These are phyloP conservation scores for Fonsecaea monophora DNA, from an alignment of 2,329 filamentous ascomycete species.

Conservation along the genomic window DNA sequence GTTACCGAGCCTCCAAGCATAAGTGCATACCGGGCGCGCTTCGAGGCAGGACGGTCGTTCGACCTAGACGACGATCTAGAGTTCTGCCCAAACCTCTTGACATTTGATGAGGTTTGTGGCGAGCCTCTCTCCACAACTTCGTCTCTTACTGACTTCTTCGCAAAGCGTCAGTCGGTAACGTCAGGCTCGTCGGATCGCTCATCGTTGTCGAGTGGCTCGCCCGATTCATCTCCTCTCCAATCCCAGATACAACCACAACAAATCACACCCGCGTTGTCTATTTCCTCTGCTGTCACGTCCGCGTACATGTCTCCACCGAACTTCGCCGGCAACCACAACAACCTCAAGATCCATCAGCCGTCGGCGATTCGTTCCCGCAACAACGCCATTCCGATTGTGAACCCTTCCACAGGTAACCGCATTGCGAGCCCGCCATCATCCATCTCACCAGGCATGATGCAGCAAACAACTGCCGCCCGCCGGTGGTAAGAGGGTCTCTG, in stretches of 20 bases:
- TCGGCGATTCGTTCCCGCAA: conserved; percentile 75
- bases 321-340: conserved; percentile 68
- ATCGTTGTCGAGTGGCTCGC: conserved; percentile 91
- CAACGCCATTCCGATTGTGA: conserved; percentile 97
- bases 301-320: conserved; percentile 64
- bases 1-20: conserved; percentile 74
- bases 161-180: conserved; percentile 86
- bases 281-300: conserved; percentile 67
- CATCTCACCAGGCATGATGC: conserved; percentile 69
- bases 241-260: conserved; percentile 76
- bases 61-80: conserved; percentile 95
- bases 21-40: conserved; percentile 80
- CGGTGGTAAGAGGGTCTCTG: conserved; percentile 44
- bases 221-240: conserved; percentile 88
- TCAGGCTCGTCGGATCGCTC: conserved; percentile 89
- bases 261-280: conserved; percentile 73
- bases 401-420: conserved; percentile 86
- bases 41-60: conserved; percentile 90
- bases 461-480: conserved; percentile 54
- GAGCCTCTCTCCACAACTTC: conserved; percentile 32
- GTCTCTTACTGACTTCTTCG: conserved; percentile 40
- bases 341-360: conserved; percentile 88
- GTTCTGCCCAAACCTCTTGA: conserved; percentile 91
- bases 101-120: conserved; percentile 81
- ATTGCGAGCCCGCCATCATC: conserved; percentile 86